Evolutionary conservation across 2,329 filamentous ascomycete genomes (phyloP).

Genomic region (Penicillium sp.): DNA sequence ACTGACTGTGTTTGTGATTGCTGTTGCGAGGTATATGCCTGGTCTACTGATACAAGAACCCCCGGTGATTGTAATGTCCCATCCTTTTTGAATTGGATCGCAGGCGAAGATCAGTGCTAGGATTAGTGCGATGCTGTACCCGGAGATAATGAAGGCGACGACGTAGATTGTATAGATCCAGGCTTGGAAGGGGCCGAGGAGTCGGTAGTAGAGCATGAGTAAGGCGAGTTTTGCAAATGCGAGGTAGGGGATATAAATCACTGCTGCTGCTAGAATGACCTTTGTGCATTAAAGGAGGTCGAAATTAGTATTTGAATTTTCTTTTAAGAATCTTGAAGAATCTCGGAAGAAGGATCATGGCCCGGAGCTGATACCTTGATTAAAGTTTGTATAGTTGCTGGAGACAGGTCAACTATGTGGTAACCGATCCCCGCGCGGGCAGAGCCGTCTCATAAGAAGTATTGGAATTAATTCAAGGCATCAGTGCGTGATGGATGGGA

Average conservation of each 20-base stretch:
- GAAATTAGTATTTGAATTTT: background rate
- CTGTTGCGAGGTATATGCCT: constrained; percentile 20
- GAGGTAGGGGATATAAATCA: constrained; percentile 18
- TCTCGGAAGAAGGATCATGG: background rate
- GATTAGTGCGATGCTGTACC: constrained; percentile 8
- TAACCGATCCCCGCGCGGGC: background rate
- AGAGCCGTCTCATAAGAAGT: background rate
- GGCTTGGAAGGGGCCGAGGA: constrained; percentile 4
- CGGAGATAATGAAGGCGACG: constrained; percentile 1
- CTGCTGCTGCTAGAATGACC: constrained; percentile 11
- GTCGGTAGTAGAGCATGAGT: constrained; percentile 20
- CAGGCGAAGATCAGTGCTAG: constrained; percentile 23
- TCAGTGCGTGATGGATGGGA: background rate
- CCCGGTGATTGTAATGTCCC: constrained; percentile 10
- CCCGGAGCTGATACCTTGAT: background rate
- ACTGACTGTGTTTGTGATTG: constrained; percentile 23
- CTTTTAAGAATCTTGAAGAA: too few relatives aligned
- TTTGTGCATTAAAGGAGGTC: background rate
- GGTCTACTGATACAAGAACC: constrained; percentile 19
- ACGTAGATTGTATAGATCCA: constrained; percentile 8
- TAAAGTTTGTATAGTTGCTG: background rate
- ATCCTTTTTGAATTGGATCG: constrained; percentile 19
- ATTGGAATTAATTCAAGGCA: background rate
- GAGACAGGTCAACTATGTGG: background rate
- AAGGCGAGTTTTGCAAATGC: constrained; percentile 22